Evolutionary conservation across 2,329 filamentous ascomycete species (phyloP), one percentile per base, ranked within the genome.

Genomic region (Chaetomium strumarium): DNA sequence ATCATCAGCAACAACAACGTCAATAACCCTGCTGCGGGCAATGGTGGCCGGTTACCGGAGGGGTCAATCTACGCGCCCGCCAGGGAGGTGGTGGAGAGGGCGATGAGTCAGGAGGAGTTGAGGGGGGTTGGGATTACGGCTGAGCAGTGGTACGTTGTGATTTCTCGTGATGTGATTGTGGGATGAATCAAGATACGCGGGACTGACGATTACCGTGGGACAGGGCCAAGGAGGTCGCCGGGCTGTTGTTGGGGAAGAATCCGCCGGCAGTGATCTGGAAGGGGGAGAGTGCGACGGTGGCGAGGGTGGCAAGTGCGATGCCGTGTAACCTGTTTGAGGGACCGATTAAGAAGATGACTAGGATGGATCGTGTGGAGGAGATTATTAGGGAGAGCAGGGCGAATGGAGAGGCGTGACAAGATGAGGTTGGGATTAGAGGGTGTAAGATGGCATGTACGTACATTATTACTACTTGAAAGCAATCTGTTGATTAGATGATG

Each of bases 1-100:
- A 64, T 72, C 48, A 65, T 62, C 31, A 19, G 30, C 14, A 63
- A 62, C 42, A 56, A 51, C 12, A 55, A 55, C 20, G 42, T 56
- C 24, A 57, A 59, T 40, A 11, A 10, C 7, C 24, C 24, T 24
- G 24, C 24, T 24, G 24, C 24, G 4, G 24, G 24, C 24, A 7
- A 7, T 24, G 39, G 36, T 13, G 53, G 41, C 10, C 13, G 44
- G 11, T 47, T 69, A 13, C 66, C 65, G 0, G 40, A 42, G 9
- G 59, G 46, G 0, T 67, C 65, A 1, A 62, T 64, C 2, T 64
- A 60, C 30, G 55, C 39, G 9, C 56, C 58, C 0, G 62, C 60
- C 2, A 31, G 55, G 0, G 58, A 60, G 11, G 42, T 53, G 1
- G 58, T 64, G 9, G 61, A 64, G 57, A 43, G 44, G 39, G 55